Evolutionary conservation across 78 protist genomes (phyloP).

Genomic region (Dictyostelium capitatum): DNA sequence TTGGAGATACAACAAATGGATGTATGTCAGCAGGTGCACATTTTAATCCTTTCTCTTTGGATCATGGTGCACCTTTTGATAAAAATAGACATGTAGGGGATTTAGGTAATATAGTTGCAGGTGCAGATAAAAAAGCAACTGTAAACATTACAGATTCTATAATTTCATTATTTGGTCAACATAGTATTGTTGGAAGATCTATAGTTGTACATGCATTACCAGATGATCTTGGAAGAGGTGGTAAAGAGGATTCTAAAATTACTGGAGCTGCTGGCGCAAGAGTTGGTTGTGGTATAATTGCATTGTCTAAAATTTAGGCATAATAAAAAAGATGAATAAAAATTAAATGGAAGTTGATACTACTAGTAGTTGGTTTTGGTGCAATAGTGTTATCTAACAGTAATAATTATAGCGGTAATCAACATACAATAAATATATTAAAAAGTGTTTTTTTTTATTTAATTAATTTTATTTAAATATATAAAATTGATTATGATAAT

Average conservation of each 20-base stretch:
- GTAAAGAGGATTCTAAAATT: conserved; percentile 79
- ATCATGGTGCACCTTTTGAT: conserved; percentile 81
- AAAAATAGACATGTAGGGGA: conserved; percentile 79
- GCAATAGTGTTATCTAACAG: conserved; percentile 81
- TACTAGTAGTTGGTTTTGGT: conserved; percentile 64
- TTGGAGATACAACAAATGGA: conserved; percentile 70
- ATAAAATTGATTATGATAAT: background rate
- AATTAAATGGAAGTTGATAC: no score
- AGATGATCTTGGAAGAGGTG: conserved; percentile 91
- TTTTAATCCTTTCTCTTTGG: conserved; percentile 80
- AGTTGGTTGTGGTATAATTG: conserved; percentile 84
- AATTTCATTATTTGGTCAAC: conserved; percentile 54
- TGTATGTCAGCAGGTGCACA: conserved; percentile 48
- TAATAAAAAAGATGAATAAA: background rate
- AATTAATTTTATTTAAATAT: background rate
- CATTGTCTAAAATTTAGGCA: conserved; percentile 54
- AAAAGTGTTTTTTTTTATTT: background rate
- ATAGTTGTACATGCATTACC: conserved; percentile 48
- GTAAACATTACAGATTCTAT: conserved; percentile 47
- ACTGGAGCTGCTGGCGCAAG: conserved; percentile 93
- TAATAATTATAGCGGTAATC: background rate
- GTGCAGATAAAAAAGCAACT: conserved; percentile 34
- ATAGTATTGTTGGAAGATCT: conserved; percentile 81
- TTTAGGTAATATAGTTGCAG: conserved; percentile 79
- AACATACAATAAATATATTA: background rate